phyloP scores from a whole-genome alignment of 75 land plant species.

The Pinus tabuliformis region DNA sequence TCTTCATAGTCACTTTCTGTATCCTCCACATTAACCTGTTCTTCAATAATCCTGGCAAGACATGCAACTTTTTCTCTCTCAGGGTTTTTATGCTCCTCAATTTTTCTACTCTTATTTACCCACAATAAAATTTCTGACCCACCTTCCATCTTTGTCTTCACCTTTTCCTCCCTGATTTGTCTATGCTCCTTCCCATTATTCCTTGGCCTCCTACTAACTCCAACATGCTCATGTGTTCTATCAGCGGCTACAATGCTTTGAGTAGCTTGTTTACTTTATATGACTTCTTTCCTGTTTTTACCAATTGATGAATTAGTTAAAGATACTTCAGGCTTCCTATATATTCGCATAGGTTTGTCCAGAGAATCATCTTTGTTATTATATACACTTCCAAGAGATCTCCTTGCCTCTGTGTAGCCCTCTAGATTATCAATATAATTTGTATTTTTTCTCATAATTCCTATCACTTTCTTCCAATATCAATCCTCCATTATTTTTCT shows the following conservation, averaged over 20 bases:
- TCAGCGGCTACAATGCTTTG: constrained; percentile 17
- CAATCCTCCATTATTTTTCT: constrained; percentile 1
- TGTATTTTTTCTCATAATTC: neutral
- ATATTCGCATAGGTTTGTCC: constrained; percentile 48
- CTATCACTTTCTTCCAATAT: neutral
- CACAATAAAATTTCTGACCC: no score
- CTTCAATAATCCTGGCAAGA: no score
- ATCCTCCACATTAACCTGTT: no score
- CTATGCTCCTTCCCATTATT: constrained; percentile 57
- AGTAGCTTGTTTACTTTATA: constrained; percentile 9
- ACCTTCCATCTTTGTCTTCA: no score
- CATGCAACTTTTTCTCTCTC: no score
- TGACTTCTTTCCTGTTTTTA: constrained; percentile 6
- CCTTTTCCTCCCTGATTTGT: constrained; percentile 68
- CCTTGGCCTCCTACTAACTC: constrained; percentile 32
- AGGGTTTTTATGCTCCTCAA: no score
- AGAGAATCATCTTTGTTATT: constrained; percentile 8
- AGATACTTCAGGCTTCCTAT: constrained; percentile 72
- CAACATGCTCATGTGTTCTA: constrained; percentile 14
- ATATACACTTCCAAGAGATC: constrained; percentile 17
- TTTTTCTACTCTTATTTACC: no score
- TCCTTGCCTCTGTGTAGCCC: constrained; percentile 13
- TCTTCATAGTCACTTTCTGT: no score
- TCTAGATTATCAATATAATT: neutral
- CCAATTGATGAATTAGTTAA: constrained; percentile 14